Evolutionary conservation across 768 basidiomycete genomes (phyloP), one percentile per base, ranked within the genome.

Genomic region (Tulasnella sp.): DNA sequence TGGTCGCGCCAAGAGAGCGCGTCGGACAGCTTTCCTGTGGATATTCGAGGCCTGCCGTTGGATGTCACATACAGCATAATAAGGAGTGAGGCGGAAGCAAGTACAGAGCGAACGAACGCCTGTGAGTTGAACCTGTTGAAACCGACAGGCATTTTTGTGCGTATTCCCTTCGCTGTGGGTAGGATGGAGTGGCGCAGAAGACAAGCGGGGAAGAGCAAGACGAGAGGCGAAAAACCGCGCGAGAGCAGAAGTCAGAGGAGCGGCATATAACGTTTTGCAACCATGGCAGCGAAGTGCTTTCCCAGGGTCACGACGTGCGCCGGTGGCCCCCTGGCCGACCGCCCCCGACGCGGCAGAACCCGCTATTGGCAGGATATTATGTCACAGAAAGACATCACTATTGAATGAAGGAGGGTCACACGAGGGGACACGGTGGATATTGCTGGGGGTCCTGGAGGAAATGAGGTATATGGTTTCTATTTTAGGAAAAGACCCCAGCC

Each of bases 31-130:
- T 69, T 37, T 37, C 64, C 64, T 69, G 64, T 18, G 31, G 64
- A 69, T 28, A 75, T 48, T 24, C 74, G 74, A 24, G 12, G 6
- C 40, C 24, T 31, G 24, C 31, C 31, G 40, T 22, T 40, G 24
- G 74, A 75, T 42, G 46, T 28, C 12, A 75, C 74, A 48, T 75
- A 75, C 12, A 75, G 40, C 74, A 75, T 37, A 24, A 75, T 75
- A 37, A 75, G 74, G 22, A 75, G 46, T 22, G 74, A 75, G 74
- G 46, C 46, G 34, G 41, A 42, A 9, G 74, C 74, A 22, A 75
- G 8, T 41, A 75, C 41, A 24, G 46, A 34, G 46, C 74, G 74
- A 42, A 75, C 22, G 41, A 75, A 48, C 14, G 74, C 40, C 40
- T 75, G 74, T 7, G 74, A 75, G 74, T 75, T 41, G 16, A 75